Evolutionary conservation across 306 rosid genomes (phyloP), one percentile per base, ranked within the genome.

Genomic region (Adenanthera pavonina): DNA sequence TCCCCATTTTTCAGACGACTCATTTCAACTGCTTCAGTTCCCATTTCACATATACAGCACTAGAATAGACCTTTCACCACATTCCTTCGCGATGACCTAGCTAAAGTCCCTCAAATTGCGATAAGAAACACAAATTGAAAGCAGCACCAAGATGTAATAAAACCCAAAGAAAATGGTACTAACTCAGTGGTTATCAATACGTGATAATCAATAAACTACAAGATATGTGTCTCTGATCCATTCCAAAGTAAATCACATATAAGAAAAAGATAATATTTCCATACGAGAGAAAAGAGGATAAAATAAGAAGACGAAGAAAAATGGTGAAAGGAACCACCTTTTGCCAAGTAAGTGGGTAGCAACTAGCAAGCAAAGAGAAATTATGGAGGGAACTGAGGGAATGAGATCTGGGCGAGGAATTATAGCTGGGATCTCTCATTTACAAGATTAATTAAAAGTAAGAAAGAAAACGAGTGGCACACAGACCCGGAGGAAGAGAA

Each of bases 1-100:
- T 85, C 94, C 14, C 88, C 89, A 76, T 86, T 88, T 36, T 75
- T 56, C 19, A 84, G 47, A 60, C 83, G 88, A 80, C 83, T 85
- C 88, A 80, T 83, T 80, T 78, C 70, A n/a, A 80, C 25, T 13
- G 78, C 76, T 86, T 82, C 90, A 54, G 80, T 48, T 65, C 78
- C 89, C 88, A 80, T 78, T 80, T 54, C 82, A 53, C 74, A 40
- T 38, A 17, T 41, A 79, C 82, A 81, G 64, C 33, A 54, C 34
- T 61, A 74, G 69, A 76, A 34, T 74, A 8, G 73, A 69, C 82
- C 82, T 86, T 81, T 82, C 76, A 59, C 35, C 54, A 80, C 89
- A 82, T 80, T 87, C 87, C 79, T 71, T 75, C 75, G 73, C 34
- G 33, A 70, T 74, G 41, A 83, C 74, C 56, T 25, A 43, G 52